These are phyloP conservation scores for Elaeis guineensis DNA, from an alignment of 176 grass and related monocot genomes.

Conservation along the genomic window DNA sequence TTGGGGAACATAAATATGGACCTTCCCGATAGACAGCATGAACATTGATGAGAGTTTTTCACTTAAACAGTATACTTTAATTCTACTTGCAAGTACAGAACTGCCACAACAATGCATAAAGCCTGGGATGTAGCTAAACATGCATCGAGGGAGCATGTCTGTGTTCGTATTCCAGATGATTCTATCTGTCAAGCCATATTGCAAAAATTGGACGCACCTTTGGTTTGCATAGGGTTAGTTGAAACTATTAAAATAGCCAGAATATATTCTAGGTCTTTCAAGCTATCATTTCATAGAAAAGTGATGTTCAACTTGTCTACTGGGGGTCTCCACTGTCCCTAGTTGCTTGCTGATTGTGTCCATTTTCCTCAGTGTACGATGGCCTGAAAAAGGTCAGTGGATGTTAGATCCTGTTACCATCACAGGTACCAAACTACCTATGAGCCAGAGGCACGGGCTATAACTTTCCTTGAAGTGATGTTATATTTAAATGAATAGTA, in stretches of 20 bases:
- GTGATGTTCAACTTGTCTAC: too few relatives aligned
- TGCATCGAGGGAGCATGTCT: conserved; percentile 70
- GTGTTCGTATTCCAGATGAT: conserved; percentile 78
- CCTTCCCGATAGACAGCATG: too few relatives aligned
- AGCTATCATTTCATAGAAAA: too few relatives aligned
- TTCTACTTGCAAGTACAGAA: conserved; percentile 72
- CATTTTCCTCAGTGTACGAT: conserved; percentile 49
- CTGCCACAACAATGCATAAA: conserved; percentile 78
- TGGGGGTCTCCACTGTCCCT: not conserved
- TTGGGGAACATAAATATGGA: too few relatives aligned
- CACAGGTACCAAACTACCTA: conserved; percentile 39
- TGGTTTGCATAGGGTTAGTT: conserved; percentile 72
- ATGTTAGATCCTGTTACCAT: conserved; percentile 79
- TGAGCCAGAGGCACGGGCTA: conserved; percentile 46
- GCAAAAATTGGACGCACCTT: conserved; percentile 67
- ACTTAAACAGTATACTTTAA: conserved; percentile 77
- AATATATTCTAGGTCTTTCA: too few relatives aligned
- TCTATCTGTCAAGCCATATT: conserved; percentile 70
- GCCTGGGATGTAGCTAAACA: conserved; percentile 55
- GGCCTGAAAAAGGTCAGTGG: conserved; percentile 71
- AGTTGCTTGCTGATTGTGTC: not conserved
- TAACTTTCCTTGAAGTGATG: too few relatives aligned
- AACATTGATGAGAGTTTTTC: not conserved
- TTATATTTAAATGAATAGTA: too few relatives aligned
- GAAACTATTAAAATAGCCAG: not conserved